Percentiles rank a stretch among this genome's conserved stretches.
These are phyloP conservation scores for Triticum urartu DNA, from an alignment of 176 grass and related monocot species.

Conservation along the genomic window DNA sequence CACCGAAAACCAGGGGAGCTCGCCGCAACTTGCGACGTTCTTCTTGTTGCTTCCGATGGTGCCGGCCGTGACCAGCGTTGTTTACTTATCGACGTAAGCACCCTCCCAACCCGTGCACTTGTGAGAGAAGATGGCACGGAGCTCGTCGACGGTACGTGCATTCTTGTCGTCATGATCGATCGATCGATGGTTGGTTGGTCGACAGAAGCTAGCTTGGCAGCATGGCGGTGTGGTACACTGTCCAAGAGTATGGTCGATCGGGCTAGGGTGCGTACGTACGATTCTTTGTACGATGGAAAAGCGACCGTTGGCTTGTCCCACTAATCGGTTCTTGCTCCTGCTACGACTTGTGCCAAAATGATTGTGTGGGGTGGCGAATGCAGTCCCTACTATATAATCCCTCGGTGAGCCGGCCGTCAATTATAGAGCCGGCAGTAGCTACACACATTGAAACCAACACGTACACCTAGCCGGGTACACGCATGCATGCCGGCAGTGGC, in stretches of 20 bases:
- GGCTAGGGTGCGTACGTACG: not conserved
- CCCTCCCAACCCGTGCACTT: not conserved
- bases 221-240: too few species aligned
- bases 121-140: too few species aligned
- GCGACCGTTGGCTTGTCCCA: not conserved
- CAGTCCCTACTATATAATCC: not conserved
- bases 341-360: not conserved
- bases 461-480: not conserved
- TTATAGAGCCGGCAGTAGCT: too few species aligned
- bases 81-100: not conserved
- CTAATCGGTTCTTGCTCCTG: not conserved
- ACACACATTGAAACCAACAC: too few species aligned
- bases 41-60: not conserved
- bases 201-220: too few species aligned
- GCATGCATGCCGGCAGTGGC: not conserved
- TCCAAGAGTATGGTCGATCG: too few species aligned
- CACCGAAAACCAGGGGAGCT: not conserved
- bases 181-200: too few species aligned
- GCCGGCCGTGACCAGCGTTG: not conserved
- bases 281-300: not conserved
- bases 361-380: not conserved
- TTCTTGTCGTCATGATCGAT: too few species aligned
- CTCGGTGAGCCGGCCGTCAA: too few species aligned
- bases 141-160: not conserved
- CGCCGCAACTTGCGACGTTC: not conserved